Evolutionary conservation across 1,284 basidiomycete species (phyloP), one percentile per base, ranked within the genome.

Genomic region (Sporisorium iseilematis-ciliati): DNA sequence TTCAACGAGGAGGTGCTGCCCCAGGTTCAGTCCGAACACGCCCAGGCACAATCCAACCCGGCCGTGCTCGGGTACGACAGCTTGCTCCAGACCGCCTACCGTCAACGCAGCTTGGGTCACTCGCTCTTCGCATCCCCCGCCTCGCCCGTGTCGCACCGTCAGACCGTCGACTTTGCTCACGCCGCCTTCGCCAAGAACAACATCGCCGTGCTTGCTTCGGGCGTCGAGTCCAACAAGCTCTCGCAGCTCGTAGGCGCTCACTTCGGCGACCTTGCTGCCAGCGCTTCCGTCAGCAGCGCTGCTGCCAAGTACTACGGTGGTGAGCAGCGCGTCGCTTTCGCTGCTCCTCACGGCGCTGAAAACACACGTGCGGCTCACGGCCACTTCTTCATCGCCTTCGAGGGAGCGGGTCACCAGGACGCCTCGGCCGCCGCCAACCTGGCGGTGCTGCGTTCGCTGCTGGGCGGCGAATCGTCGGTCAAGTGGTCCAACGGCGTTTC

Each of bases 291-390:
- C 52, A 50, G 55, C 23, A 55, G 57, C 48, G 55, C 77, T 23
- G 50, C 74, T n/a, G 63, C 78, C 54, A 80, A 81, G 68, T 85
- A 85, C 82, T 82, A 78, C 71, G 83, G 83, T 51, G 83, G 83
- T 56, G 83, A 84, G 56, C 75, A 72, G 67, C 80, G 83, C 18
- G 73, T 81, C 5, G 72, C 78, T 40, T 82, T 78, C 48, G 57
- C 72, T 20, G 78, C 81, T 20, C 68, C 79, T 12, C 81, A 84
- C 64, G 81, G 80, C 31, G 54, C 70, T n/a, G 76, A 78, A 51
- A 64, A 70, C 68, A 74, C 69, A 33, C 74, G 57, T 26, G 77
- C 76, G 43, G 60, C 72, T 55, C 60, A 72, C 53, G 82, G 75
- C 45, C 82, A 85, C 77, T 81, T 83, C 53, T 79, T 84, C 53